These are phyloP conservation scores for Echeveria elegans DNA, from an alignment of 164 flowering plant genomes.

Conservation along the genomic window DNA sequence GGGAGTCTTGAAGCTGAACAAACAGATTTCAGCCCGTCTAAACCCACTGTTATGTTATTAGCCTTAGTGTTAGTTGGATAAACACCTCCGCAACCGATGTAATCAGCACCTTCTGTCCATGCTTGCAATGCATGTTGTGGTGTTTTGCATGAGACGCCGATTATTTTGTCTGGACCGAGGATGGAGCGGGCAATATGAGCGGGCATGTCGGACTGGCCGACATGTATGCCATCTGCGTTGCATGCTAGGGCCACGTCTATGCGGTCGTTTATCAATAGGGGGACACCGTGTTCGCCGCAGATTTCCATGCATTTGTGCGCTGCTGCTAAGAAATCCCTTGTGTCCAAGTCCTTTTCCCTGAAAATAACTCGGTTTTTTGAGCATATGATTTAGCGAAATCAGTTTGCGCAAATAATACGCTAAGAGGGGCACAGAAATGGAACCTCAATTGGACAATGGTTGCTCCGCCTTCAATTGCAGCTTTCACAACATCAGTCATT, in stretches of 20 bases:
- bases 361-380: neutral
- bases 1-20: conserved; percentile 73
- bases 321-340: conserved; percentile 59
- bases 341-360: conserved; percentile 83
- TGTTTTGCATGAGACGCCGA: conserved; percentile 93
- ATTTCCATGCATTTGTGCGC: conserved; percentile 58
- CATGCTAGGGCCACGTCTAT: conserved; percentile 85
- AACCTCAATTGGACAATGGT: conserved; percentile 88
- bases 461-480: conserved; percentile 91
- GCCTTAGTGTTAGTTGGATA: conserved; percentile 76
- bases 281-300: conserved; percentile 51
- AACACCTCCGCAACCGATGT: conserved; percentile 89
- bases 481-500: conserved; percentile 73
- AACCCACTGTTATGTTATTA: conserved; percentile 66
- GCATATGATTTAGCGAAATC: neutral
- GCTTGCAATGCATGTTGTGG: conserved; percentile 76
- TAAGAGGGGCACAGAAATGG: conserved; percentile 10
- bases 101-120: conserved; percentile 83
- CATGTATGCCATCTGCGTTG: conserved; percentile 92
- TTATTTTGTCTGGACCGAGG: conserved; percentile 83
- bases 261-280: conserved; percentile 77
- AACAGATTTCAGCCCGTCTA: conserved; percentile 60
- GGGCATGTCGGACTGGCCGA: conserved; percentile 96
- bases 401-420: neutral
- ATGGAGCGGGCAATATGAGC: conserved; percentile 46